phyloP scores from a whole-genome alignment of 2,329 filamentous ascomycete genomes.

The Fusarium luffae region DNA sequence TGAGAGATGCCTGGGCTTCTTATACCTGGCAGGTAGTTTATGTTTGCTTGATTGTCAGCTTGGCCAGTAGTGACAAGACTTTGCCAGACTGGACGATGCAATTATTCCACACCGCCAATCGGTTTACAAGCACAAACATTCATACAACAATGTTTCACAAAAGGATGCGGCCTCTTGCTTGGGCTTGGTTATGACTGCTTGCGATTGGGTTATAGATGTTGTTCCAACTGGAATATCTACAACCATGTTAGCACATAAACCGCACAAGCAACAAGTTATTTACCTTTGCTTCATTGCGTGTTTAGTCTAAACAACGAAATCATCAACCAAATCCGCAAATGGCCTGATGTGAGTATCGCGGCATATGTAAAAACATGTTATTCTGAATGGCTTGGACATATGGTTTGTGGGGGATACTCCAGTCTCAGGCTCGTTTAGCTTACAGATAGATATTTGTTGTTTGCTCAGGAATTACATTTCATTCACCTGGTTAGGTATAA shows the following conservation, averaged over 20 bases:
- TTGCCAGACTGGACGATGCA: neutral
- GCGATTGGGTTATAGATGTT: neutral
- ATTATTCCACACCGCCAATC: neutral
- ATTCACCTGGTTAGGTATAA: no score
- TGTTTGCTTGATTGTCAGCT: neutral
- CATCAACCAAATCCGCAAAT: no score
- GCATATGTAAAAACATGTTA: neutral
- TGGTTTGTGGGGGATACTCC: neutral
- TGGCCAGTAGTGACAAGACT: neutral
- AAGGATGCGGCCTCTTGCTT: neutral
- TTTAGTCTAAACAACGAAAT: neutral
- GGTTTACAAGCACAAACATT: neutral
- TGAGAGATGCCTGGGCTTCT: no score
- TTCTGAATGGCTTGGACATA: neutral
- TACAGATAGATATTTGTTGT: neutral
- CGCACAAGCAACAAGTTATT: accelerated
- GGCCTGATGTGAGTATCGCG: neutral
- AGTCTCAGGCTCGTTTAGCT: no score
- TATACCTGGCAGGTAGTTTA: neutral
- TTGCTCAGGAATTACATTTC: neutral
- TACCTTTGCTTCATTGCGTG: neutral
- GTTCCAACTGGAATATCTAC: accelerated
- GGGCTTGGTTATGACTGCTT: neutral
- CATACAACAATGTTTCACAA: neutral
- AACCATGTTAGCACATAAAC: accelerated